Percentiles rank a stretch among this genome's conserved stretches.
These are phyloP conservation scores for Piloderma croceum DNA, from an alignment of 768 basidiomycete species.

Conservation along the genomic window DNA sequence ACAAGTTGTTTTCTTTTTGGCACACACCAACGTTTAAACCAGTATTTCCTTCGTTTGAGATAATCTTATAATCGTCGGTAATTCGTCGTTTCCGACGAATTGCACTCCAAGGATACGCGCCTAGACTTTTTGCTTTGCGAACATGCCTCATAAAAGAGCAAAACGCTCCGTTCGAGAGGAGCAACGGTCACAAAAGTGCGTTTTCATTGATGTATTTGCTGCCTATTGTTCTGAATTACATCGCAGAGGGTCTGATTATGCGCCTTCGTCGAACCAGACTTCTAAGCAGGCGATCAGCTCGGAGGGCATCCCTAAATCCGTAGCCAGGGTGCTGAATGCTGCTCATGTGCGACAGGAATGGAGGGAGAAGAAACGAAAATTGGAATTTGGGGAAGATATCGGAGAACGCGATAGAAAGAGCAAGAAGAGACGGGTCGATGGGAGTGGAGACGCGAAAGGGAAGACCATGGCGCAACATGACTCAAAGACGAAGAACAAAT, in stretches of 20 bases:
- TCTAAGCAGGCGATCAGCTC: constrained; percentile 20
- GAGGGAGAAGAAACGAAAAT: constrained; percentile 23
- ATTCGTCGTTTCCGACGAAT: no score
- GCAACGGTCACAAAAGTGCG: constrained; percentile 20
- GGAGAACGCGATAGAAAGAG: constrained; percentile 6
- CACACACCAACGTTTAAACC: no score
- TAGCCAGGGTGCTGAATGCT: constrained; percentile 41
- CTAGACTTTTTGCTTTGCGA: no score
- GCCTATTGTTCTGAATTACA: not conserved
- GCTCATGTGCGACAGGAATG: constrained; percentile 34
- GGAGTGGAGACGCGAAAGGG: constrained; percentile 8
- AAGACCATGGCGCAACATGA: constrained; percentile 7
- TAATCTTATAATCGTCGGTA: no score
- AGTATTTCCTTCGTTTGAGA: no score
- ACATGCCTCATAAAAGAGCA: constrained; percentile 38
- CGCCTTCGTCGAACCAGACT: constrained; percentile 25
- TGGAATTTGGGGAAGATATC: constrained; percentile 3
- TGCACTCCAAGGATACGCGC: no score
- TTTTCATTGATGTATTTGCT: not conserved
- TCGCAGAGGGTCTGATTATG: constrained; percentile 1
- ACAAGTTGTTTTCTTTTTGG: no score
- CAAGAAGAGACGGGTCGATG: constrained; percentile 21
- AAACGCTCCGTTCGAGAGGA: constrained; percentile 23
- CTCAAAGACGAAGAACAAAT: constrained; percentile 12
- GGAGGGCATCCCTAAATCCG: constrained; percentile 43